A percentile compares a stretch with the other conserved stretches of the same genome.
phyloP scores from a whole-genome alignment of 495 filamentous ascomycete genomes.

The Penicillium turbatum region DNA sequence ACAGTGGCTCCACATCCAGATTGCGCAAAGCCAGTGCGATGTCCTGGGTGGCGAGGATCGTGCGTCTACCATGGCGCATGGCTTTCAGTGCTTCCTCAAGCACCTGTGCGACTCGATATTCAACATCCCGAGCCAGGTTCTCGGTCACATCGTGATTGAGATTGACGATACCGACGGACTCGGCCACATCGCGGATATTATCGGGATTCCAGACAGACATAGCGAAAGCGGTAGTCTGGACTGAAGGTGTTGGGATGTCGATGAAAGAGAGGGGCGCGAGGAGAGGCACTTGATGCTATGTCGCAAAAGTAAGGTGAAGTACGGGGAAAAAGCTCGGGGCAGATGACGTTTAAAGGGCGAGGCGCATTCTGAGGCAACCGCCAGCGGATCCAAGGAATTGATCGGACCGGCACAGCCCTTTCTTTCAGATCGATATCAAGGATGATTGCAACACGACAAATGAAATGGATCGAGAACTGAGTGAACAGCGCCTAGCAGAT shows the following conservation, averaged over 20 bases:
- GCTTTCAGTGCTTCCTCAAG: slow-evolving; percentile 89
- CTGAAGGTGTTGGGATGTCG: slow-evolving; percentile 11
- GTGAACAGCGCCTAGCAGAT: neutral
- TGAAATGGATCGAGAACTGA: neutral
- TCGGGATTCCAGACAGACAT: slow-evolving; percentile 90
- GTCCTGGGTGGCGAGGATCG: slow-evolving; percentile 77
- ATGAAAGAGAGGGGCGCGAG: neutral
- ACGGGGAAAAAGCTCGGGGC: neutral
- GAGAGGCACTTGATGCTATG: slow-evolving; percentile 1
- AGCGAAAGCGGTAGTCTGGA: slow-evolving; percentile 5
- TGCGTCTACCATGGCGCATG: slow-evolving; percentile 86
- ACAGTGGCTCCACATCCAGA: slow-evolving; percentile 89
- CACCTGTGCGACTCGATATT: slow-evolving; percentile 88
- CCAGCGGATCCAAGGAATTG: slow-evolving; percentile 1
- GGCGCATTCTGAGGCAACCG: slow-evolving; percentile 20
- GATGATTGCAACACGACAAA: neutral
- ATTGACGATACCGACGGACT: slow-evolving; percentile 81
- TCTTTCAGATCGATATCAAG: neutral
- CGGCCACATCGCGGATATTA: slow-evolving; percentile 89
- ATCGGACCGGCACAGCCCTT: neutral
- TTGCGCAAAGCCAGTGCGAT: slow-evolving; percentile 75
- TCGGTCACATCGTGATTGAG: slow-evolving; percentile 79
- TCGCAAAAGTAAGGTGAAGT: neutral
- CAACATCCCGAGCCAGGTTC: slow-evolving; percentile 84
- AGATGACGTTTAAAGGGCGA: neutral